Evolutionary conservation across 2,329 filamentous ascomycete species (phyloP).

Genomic region (Zalaria sp.): DNA sequence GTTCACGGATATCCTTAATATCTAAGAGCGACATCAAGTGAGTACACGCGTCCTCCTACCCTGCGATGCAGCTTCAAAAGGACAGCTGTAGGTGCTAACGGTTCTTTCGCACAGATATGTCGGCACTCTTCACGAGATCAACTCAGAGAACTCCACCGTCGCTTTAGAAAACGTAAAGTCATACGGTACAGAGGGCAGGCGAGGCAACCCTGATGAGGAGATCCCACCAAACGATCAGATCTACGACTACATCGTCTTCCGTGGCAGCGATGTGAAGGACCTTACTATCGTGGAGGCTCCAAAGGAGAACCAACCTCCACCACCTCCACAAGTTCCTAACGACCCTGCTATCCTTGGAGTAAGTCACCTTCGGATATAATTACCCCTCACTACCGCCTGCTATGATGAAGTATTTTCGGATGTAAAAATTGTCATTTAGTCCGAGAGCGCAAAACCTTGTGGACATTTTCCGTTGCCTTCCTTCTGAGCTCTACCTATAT

Average conservation of each 20-base stretch:
- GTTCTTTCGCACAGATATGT: slow-evolving; percentile 54
- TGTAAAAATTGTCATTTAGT: slow-evolving; percentile 72
- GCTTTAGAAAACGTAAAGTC: slow-evolving; percentile 93
- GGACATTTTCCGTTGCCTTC: slow-evolving; percentile 99
- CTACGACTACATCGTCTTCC: slow-evolving; percentile 98
- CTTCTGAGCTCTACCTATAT: slow-evolving; percentile 59
- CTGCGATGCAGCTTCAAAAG: background rate
- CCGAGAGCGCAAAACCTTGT: slow-evolving; percentile 94
- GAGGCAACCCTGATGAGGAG: slow-evolving; percentile 64
- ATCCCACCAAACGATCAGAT: slow-evolving; percentile 72
- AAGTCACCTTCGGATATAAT: slow-evolving; percentile 38
- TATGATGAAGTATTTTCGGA: slow-evolving; percentile 94
- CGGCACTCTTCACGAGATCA: slow-evolving; percentile 92
- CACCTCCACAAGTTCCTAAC: slow-evolving; percentile 68
- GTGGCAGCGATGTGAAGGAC: slow-evolving; percentile 96
- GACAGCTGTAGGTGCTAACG: background rate
- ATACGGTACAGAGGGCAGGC: slow-evolving; percentile 85
- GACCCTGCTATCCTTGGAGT: slow-evolving; percentile 95
- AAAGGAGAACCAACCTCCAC: slow-evolving; percentile 56
- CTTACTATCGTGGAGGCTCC: slow-evolving; percentile 80
- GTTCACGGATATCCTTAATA: slow-evolving; percentile 85
- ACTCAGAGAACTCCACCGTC: slow-evolving; percentile 91
- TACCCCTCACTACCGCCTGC: slow-evolving; percentile 16
- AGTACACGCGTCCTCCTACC: slow-evolving; percentile 19
- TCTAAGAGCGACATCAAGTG: slow-evolving; percentile 96